A percentile compares a stretch with the other conserved stretches of the same genome.
These are phyloP conservation scores for Trifolium subterraneum DNA, from an alignment of 306 rosid genomes.

Conservation along the genomic window DNA sequence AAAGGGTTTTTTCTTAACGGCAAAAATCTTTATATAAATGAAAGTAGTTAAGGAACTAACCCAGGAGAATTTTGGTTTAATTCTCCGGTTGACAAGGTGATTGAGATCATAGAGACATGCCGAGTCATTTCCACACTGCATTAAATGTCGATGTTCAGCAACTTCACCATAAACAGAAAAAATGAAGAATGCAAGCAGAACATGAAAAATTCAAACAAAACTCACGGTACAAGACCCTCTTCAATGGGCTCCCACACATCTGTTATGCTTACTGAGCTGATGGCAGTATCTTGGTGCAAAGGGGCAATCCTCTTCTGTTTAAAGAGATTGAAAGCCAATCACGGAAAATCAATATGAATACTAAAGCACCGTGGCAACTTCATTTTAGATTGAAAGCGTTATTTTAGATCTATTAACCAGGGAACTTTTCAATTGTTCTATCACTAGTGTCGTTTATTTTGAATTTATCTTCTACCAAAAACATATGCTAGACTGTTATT, in stretches of 20 bases:
- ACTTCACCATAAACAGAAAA: constrained; percentile 4
- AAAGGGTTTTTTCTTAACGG: too few species aligned
- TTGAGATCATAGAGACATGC: constrained; percentile 96
- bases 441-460: neutral
- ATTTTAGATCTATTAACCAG: neutral
- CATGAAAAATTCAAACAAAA: constrained; percentile 32
- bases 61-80: constrained; percentile 83
- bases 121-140: constrained; percentile 99
- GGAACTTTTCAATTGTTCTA: neutral
- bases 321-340: constrained; percentile 26
- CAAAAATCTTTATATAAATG: too few species aligned
- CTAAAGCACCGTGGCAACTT: neutral
- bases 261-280: constrained; percentile 94
- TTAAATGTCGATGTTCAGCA: constrained; percentile 34
- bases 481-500: constrained; percentile 7
- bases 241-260: constrained; percentile 99
- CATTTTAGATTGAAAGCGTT: neutral
- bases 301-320: constrained; percentile 76
- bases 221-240: constrained; percentile 99
- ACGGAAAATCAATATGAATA: constrained; percentile 22
- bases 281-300: constrained; percentile 82
- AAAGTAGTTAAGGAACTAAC: constrained; percentile 50
- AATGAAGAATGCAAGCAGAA: constrained; percentile 22
- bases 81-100: constrained; percentile 75
- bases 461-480: neutral